phyloP scores from a whole-genome alignment of 179 eudicot genomes.

The Nepenthes alata region DNA sequence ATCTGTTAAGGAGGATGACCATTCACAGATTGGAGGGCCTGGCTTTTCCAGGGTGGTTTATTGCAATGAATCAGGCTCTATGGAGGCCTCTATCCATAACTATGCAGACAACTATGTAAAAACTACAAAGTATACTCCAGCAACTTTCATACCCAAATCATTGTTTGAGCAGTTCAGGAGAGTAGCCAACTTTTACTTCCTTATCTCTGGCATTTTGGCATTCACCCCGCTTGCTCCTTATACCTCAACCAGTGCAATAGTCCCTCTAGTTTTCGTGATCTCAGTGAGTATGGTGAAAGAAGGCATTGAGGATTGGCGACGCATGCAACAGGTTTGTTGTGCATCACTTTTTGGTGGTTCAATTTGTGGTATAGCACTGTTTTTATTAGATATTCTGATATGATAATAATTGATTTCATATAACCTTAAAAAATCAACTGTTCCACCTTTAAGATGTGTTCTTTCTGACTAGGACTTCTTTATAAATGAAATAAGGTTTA shows the following conservation, averaged over 20 bases:
- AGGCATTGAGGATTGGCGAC: constrained; percentile 64
- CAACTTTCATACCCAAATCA: constrained; percentile 70
- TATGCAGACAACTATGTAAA: constrained; percentile 63
- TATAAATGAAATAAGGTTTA: too few species aligned
- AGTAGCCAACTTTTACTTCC: constrained; percentile 85
- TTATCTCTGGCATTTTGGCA: constrained; percentile 59
- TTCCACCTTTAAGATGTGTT: too few species aligned
- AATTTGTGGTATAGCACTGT: neutral
- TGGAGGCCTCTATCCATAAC: constrained; percentile 23
- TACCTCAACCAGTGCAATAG: constrained; percentile 59
- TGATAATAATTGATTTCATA: too few species aligned
- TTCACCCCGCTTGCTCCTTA: constrained; percentile 77
- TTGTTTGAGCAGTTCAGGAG: constrained; percentile 95
- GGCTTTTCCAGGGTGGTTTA: constrained; percentile 74
- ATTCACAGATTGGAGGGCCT: constrained; percentile 75
- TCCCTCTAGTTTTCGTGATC: constrained; percentile 63
- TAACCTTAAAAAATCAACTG: too few species aligned
- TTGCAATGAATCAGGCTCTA: constrained; percentile 50
- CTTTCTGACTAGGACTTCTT: too few species aligned
- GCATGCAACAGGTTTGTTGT: constrained; percentile 56
- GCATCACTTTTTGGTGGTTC: neutral
- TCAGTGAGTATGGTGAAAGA: constrained; percentile 88
- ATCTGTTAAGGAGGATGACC: constrained; percentile 33
- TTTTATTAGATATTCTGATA: neutral
- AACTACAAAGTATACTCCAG: constrained; percentile 65